These are phyloP conservation scores for Metschnikowia orientalis DNA, from an alignment of 805 yeast genomes.

Conservation along the genomic window DNA sequence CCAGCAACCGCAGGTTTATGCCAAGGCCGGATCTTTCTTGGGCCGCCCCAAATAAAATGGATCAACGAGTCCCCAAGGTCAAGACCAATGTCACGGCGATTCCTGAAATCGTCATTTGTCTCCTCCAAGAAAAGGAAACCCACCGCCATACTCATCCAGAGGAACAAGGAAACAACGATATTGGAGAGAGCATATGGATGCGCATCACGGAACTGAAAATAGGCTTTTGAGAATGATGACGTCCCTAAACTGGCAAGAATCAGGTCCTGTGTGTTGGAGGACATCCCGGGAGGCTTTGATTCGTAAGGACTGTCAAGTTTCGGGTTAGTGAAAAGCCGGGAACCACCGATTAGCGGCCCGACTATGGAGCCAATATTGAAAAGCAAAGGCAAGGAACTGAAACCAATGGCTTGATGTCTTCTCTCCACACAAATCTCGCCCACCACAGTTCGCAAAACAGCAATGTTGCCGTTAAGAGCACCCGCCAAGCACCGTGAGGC, in stretches of 20 bases:
- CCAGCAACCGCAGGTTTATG: constrained; percentile 3
- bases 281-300: background rate
- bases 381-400: constrained; percentile 55
- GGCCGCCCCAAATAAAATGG: constrained; percentile 17
- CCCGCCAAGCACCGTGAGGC: constrained; percentile 54
- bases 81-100: constrained; percentile 42
- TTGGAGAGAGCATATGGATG: constrained; percentile 54
- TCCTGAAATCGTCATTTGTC: constrained; percentile 40
- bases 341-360: constrained; percentile 56
- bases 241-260: too few relatives aligned
- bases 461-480: constrained; percentile 57
- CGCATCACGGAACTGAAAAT: constrained; percentile 26
- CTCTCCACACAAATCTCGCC: constrained; percentile 58
- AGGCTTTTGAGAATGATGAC: constrained; percentile 3
- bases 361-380: constrained; percentile 58
- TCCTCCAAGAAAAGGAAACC: constrained; percentile 51
- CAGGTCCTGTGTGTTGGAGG: background rate
- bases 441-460: constrained; percentile 57
- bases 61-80: constrained; percentile 39
- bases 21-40: constrained; percentile 22
- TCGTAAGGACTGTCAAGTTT: constrained; percentile 18
- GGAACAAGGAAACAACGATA: constrained; percentile 38
- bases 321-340: constrained; percentile 50
- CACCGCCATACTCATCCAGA: constrained; percentile 31
- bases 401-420: constrained; percentile 59